These are phyloP conservation scores for Yamadazyma akitaensis DNA, from an alignment of 805 yeast species.

Conservation along the genomic window DNA sequence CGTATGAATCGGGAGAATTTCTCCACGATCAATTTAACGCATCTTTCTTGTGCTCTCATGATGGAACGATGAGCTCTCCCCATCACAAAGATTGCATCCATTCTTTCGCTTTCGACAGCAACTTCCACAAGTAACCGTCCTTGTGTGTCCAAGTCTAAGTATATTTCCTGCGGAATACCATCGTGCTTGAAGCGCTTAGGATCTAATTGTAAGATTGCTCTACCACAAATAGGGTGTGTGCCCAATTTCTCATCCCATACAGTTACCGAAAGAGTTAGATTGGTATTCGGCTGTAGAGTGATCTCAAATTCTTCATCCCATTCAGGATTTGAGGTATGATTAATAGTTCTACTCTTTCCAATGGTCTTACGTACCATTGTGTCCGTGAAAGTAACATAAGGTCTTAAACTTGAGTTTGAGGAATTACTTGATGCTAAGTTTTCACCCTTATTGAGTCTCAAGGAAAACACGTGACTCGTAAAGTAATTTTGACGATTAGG, in stretches of 20 bases:
- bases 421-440: slow-evolving; percentile 35
- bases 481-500: slow-evolving; percentile 27
- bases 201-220: slow-evolving; percentile 57
- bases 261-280: slow-evolving; percentile 52
- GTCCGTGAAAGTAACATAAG: slow-evolving; percentile 64
- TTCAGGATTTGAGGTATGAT: slow-evolving; percentile 62
- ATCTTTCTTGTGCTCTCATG: slow-evolving; percentile 60
- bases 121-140: slow-evolving; percentile 67
- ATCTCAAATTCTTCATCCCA: slow-evolving; percentile 88
- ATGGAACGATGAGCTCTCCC: slow-evolving; percentile 72
- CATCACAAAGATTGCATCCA: slow-evolving; percentile 77
- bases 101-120: slow-evolving; percentile 74
- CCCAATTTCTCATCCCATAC: slow-evolving; percentile 66
- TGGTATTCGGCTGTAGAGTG: slow-evolving; percentile 35
- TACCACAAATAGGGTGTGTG: slow-evolving; percentile 63
- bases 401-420: slow-evolving; percentile 41
- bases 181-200: slow-evolving; percentile 62
- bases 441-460: slow-evolving; percentile 62
- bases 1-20: slow-evolving; percentile 66
- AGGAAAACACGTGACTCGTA: slow-evolving; percentile 56
- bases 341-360: slow-evolving; percentile 66
- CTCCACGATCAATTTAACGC: slow-evolving; percentile 66
- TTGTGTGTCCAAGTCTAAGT: slow-evolving; percentile 59
- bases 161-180: slow-evolving; percentile 61
- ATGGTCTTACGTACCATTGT: slow-evolving; percentile 50